A percentile compares a stretch with the other conserved stretches of the same genome.
phyloP scores from a whole-genome alignment of 192 early-diverging fungal species.

The Anaeromyces robustus region DNA sequence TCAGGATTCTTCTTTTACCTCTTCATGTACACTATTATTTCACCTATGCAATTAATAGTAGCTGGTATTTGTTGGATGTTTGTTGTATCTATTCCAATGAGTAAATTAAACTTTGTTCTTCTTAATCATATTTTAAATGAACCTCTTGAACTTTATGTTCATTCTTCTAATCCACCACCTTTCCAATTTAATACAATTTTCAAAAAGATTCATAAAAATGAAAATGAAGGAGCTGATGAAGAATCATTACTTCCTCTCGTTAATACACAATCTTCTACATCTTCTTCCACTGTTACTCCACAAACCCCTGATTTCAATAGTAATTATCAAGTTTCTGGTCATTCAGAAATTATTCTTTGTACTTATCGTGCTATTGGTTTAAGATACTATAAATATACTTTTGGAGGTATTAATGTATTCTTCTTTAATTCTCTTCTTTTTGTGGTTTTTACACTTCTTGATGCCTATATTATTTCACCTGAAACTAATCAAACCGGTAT shows the following conservation, averaged over 20 bases:
- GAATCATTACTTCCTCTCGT: conserved; percentile 24
- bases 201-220: conserved; percentile 1
- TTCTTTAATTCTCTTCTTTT: conserved; percentile 82
- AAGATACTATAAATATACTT: conserved; percentile 92
- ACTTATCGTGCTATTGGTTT: conserved; percentile 77
- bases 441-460: conserved; percentile 61
- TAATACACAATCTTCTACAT: conserved; percentile 13
- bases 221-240: conserved; percentile 10
- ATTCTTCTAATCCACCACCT: conserved; percentile 16
- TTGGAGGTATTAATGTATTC: conserved; percentile 92
- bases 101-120: conserved; percentile 72
- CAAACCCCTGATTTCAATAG: neutral
- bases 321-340: conserved; percentile 1
- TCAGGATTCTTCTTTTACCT: conserved; percentile 16
- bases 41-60: conserved; percentile 62
- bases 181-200: neutral
- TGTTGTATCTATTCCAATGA: conserved; percentile 86
- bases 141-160: conserved; percentile 47
- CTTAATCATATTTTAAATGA: conserved; percentile 58
- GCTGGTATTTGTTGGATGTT: conserved; percentile 67
- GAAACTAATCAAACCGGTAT: conserved; percentile 27
- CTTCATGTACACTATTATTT: conserved; percentile 21
- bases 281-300: conserved; percentile 1
- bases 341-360: conserved; percentile 60
- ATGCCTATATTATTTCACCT: conserved; percentile 47